Conservation (phyloP, 1,139 yeast genomes). For the Lodderomyces elongisporus region DNA sequence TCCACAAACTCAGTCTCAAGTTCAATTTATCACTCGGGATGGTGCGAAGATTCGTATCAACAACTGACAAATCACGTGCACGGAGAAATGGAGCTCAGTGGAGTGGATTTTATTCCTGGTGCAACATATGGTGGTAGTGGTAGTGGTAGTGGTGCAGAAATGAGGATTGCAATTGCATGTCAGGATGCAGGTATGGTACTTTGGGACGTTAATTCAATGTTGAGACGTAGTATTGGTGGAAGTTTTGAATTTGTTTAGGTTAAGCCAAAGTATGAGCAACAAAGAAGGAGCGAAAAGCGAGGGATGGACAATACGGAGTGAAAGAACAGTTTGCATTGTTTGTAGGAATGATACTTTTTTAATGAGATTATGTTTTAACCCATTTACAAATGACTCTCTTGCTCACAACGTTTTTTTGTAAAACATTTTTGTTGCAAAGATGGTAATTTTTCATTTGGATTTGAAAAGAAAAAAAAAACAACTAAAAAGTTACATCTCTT, state of each 20-base stretch:
- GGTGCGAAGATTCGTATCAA: conserved; percentile 22
- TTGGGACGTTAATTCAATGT: conserved; percentile 39
- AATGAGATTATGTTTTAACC: not conserved
- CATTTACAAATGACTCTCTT: too few relatives aligned
- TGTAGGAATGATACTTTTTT: not conserved
- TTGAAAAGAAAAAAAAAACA: too few relatives aligned
- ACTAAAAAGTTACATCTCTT: too few relatives aligned
- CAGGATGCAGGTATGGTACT: conserved; percentile 40
- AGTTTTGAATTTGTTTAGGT: conserved; percentile 26
- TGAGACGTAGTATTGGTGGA: conserved; percentile 37
- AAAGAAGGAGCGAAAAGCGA: not conserved
- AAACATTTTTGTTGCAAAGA: too few relatives aligned
- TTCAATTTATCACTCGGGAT: conserved; percentile 8
- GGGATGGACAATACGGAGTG: not conserved
- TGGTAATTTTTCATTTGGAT: too few relatives aligned
- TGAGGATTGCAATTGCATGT: conserved; percentile 36
- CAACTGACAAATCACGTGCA: conserved; percentile 34
- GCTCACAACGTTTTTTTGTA: too few relatives aligned
- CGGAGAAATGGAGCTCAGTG: conserved; percentile 45
- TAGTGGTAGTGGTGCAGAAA: conserved; percentile 16
- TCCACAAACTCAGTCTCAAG: conserved; percentile 1
- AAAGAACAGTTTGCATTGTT: not conserved
- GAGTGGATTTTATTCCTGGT: conserved; percentile 39
- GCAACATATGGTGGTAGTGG: too few relatives aligned
- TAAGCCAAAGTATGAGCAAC: too few relatives aligned